phyloP scores from a whole-genome alignment of 2,329 filamentous ascomycete species.

The Colletotrichum orbiculare region DNA sequence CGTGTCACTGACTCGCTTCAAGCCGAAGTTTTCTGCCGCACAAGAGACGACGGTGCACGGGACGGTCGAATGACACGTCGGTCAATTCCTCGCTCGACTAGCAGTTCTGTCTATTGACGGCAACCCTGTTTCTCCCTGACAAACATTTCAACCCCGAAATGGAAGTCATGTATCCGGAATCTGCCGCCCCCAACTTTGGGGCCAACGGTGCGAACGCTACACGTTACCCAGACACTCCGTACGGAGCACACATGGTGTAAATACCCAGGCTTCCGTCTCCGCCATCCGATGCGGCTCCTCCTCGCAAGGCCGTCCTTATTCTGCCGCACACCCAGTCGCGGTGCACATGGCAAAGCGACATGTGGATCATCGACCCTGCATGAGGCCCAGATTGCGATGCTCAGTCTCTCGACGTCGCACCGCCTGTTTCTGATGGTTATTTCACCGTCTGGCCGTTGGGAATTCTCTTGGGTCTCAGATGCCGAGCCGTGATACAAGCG shows the following conservation, averaged over 20 bases:
- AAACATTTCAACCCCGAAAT: neutral
- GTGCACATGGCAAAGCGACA: neutral
- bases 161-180: neutral
- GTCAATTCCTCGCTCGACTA: conserved; percentile 4
- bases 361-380: neutral
- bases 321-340: neutral
- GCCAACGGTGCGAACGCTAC: no score
- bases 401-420: neutral
- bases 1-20: conserved; percentile 9
- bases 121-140: neutral
- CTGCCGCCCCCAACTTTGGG: no score
- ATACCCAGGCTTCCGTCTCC: neutral
- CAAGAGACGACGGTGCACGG: conserved; percentile 19
- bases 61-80: neutral
- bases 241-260: neutral
- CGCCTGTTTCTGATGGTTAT: conserved; percentile 7
- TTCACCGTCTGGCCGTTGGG: neutral
- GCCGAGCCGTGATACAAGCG: conserved; percentile 17
- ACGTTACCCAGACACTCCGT: no score
- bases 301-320: conserved; percentile 10
- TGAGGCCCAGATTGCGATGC: neutral
- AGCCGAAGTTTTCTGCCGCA: conserved; percentile 20
- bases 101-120: neutral
- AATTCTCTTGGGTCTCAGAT: conserved; percentile 19
- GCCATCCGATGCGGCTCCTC: neutral